Base-by-base conservation (phyloP, 2,329 filamentous ascomycete species). In the Didymella sp. region DNA sequence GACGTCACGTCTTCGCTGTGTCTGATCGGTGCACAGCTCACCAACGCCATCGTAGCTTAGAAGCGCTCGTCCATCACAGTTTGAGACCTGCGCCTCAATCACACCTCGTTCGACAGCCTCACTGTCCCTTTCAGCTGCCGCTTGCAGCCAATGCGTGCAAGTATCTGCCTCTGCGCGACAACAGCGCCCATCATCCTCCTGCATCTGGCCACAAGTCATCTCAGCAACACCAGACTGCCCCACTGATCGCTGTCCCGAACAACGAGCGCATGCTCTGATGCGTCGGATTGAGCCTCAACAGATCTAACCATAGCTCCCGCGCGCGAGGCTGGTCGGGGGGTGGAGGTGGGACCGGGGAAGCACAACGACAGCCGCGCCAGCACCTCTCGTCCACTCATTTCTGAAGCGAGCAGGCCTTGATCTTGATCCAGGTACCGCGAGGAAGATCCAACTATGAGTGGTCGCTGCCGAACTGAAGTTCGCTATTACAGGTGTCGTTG, bases 231-330 rank as follows among this genome's bases (percentile, higher is more conserved):
- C 62, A 61, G 58, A n/a, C 60, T 50, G 45, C 53, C 51, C 43
- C 53, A 57, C 55, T 47, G 52, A 63, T 58, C 40, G 30, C 61
- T 60, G 37, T 30, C 43, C 28, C 43, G 21, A 22, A 51, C 48
- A 45, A 37, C 30, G n/a, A 28, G 59, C 64, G 63, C 63, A 60
- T 48, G 37, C 43, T 56, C 58, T 40, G 42, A 46, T 57, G 57
- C 60, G 47, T 71, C 68, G 72, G 63, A 72, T 74, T 71, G 71
- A 73, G 71, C 71, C 70, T 73, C 73, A 74, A 67, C 68, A 63
- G 51, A 64, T 70, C 71, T 66, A 69, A 72, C 63, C 59, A 69
- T 74, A 72, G 71, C 62, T 74, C 71, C 73, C 73, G 73, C 73
- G 73, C 73, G 73, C 73, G 64, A 74, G 70, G 58, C 54, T 70